These are phyloP conservation scores for Pestalotiopsis fici DNA, from an alignment of 2,329 filamentous ascomycete genomes.

Conservation along the genomic window DNA sequence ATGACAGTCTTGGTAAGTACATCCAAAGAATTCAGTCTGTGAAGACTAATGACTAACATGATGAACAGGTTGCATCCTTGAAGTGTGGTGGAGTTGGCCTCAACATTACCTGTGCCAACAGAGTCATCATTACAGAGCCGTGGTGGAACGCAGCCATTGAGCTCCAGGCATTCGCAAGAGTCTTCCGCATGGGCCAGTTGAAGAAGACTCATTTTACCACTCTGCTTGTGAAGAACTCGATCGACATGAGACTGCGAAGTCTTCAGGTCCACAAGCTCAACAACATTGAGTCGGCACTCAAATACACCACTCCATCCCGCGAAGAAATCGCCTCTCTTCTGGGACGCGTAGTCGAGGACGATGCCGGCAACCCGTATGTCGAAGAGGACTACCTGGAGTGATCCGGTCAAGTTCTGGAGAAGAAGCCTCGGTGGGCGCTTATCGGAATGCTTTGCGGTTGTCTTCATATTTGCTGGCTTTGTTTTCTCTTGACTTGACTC, in stretches of 20 bases:
- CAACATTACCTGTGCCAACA: conserved; percentile 46
- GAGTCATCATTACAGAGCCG: conserved; percentile 54
- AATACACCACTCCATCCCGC: background rate
- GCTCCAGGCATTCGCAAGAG: conserved; percentile 62
- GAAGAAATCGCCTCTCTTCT: background rate
- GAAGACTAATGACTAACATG: background rate
- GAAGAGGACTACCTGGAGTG: background rate
- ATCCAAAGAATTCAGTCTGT: conserved; percentile 8
- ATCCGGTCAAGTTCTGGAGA: background rate
- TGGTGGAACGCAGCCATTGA: conserved; percentile 66
- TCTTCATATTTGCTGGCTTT: background rate
- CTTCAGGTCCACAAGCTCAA: conserved; percentile 59
- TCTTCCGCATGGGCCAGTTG: conserved; percentile 65
- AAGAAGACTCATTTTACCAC: conserved; percentile 61
- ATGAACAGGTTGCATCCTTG: conserved; percentile 33
- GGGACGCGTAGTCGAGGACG: background rate
- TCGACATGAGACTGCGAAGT: conserved; percentile 57
- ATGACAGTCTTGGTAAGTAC: conserved; percentile 38
- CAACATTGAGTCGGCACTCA: conserved; percentile 32
- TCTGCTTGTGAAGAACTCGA: conserved; percentile 53
- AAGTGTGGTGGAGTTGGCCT: conserved; percentile 36
- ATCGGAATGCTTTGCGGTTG: background rate
- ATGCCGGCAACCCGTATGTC: background rate
- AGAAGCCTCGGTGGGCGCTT: background rate
- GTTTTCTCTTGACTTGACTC: no score